phyloP scores from a whole-genome alignment of 345 rosid genomes.

The Erucastrum elatum region DNA sequence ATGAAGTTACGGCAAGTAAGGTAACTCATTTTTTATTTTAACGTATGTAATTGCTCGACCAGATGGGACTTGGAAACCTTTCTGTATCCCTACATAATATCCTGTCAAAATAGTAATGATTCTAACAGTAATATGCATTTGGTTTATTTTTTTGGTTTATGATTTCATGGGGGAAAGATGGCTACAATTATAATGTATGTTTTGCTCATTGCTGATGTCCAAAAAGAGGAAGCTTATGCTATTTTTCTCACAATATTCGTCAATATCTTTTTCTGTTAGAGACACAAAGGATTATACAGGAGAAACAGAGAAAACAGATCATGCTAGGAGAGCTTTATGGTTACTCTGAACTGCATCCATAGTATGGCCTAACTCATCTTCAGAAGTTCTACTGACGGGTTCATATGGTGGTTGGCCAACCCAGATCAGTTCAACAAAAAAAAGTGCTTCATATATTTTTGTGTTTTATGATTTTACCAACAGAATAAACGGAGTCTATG shows the following conservation, averaged over 20 bases:
- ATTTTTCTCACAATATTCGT: constrained; percentile 5
- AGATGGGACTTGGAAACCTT: not conserved
- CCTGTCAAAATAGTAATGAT: constrained; percentile 3
- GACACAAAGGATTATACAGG: constrained; percentile 43
- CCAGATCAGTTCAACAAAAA: not conserved
- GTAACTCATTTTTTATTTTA: constrained; percentile 29
- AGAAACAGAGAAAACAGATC: constrained; percentile 67
- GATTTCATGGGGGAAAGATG: constrained; percentile 74
- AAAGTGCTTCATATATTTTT: constrained; percentile 26
- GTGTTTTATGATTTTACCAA: constrained; percentile 17
- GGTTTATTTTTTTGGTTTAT: constrained; percentile 16
- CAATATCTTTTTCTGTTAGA: constrained; percentile 13
- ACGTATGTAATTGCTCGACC: constrained; percentile 3
- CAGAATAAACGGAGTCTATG: constrained; percentile 53
- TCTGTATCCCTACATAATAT: not conserved
- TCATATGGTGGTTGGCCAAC: constrained; percentile 69
- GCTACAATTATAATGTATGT: constrained; percentile 66
- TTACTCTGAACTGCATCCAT: constrained; percentile 64
- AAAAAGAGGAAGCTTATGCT: not conserved
- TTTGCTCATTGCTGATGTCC: constrained; percentile 3
- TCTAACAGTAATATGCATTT: constrained; percentile 7
- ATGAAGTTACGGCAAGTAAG: constrained; percentile 44
- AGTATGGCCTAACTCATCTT: constrained; percentile 81
- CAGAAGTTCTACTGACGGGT: constrained; percentile 79
- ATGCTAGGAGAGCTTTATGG: constrained; percentile 58